These are phyloP conservation scores for Boletus rex-veris DNA, from an alignment of 768 basidiomycete species.

Conservation along the genomic window DNA sequence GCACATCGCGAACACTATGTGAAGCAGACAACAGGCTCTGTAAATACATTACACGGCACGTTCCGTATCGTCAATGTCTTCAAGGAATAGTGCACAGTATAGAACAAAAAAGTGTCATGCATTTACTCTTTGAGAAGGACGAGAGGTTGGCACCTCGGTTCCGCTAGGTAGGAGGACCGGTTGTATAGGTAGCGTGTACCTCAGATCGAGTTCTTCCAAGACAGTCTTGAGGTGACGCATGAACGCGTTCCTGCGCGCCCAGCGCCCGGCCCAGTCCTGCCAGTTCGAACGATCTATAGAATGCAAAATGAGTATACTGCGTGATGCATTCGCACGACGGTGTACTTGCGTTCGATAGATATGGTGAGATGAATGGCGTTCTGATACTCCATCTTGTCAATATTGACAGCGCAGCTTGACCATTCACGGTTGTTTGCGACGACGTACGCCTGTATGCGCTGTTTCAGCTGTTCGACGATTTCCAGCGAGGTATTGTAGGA, in stretches of 20 bases:
- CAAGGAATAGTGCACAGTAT: background rate
- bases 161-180: conserved; percentile 54
- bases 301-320: background rate
- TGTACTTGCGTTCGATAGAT: conserved; percentile 64
- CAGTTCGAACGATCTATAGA: conserved; percentile 68
- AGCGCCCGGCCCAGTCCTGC: conserved; percentile 85
- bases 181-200: conserved; percentile 69
- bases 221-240: conserved; percentile 71
- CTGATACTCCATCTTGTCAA: conserved; percentile 78
- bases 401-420: conserved; percentile 60
- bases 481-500: conserved; percentile 71
- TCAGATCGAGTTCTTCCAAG: conserved; percentile 71
- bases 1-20: background rate
- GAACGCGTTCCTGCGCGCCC: conserved; percentile 69
- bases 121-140: background rate
- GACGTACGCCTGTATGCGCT: conserved; percentile 58
- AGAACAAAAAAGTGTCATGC: background rate
- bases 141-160: background rate
- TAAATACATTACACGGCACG: background rate
- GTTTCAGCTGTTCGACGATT: conserved; percentile 60
- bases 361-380: conserved; percentile 66
- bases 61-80: background rate
- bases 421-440: conserved; percentile 67
- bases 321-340: background rate
- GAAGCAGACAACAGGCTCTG: background rate